phyloP scores from a whole-genome alignment of 2,329 filamentous ascomycete species.

The Colletotrichum musae region DNA sequence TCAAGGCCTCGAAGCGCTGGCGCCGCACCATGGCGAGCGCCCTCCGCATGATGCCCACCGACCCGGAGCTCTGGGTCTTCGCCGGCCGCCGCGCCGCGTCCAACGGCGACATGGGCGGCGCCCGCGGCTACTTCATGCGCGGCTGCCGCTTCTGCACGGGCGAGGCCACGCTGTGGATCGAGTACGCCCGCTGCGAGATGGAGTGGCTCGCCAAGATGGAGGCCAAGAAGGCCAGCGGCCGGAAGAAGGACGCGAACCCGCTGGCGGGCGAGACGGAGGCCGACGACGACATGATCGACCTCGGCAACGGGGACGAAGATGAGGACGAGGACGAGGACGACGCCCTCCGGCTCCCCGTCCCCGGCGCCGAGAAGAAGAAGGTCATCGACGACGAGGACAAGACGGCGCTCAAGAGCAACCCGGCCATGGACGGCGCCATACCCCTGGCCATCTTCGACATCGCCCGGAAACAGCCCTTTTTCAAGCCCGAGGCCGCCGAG shows the following conservation, averaged over 20 bases:
- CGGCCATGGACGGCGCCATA: constrained; percentile 92
- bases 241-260: constrained; percentile 67
- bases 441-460: constrained; percentile 93
- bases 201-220: constrained; percentile 89
- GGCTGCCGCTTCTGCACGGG: constrained; percentile 90
- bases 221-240: constrained; percentile 75
- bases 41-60: constrained; percentile 87
- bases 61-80: constrained; percentile 87
- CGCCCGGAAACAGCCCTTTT: constrained; percentile 82
- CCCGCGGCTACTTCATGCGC: constrained; percentile 87
- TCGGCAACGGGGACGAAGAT: constrained; percentile 63
- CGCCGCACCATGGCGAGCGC: constrained; percentile 76
- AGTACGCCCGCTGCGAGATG: constrained; percentile 93
- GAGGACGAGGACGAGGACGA: constrained; percentile 60
- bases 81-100: constrained; percentile 84
- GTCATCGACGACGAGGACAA: constrained; percentile 63
- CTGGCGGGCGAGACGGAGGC: constrained; percentile 63
- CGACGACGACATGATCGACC: constrained; percentile 63
- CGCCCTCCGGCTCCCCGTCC: constrained; percentile 61
- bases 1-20: constrained; percentile 77
- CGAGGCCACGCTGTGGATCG: constrained; percentile 83
- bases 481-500: constrained; percentile 75
- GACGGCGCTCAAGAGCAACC: constrained; percentile 77
- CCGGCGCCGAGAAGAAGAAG: constrained; percentile 59
- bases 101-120: constrained; percentile 89